These are phyloP conservation scores for Fusarium praegraminearum DNA, from an alignment of 2,329 filamentous ascomycete species.

Conservation along the genomic window DNA sequence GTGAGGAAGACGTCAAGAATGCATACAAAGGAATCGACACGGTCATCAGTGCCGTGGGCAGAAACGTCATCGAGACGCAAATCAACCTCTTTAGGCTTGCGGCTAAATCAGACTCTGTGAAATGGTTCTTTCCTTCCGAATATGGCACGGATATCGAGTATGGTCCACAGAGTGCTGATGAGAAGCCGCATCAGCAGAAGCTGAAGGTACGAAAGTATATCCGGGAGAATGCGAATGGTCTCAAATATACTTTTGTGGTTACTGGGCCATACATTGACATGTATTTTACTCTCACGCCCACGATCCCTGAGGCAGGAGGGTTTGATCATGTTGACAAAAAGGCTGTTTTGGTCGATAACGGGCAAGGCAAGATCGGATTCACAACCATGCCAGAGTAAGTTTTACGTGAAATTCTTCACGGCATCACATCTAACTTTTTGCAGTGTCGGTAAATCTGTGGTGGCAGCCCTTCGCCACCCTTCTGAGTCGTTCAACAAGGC, in stretches of 20 bases:
- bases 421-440: not conserved
- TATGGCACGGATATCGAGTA: constrained; percentile 76
- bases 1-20: constrained; percentile 60
- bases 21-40: constrained; percentile 73
- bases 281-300: constrained; percentile 61
- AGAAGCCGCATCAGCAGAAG: constrained; percentile 77
- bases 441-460: constrained; percentile 75
- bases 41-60: constrained; percentile 73
- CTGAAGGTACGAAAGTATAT: constrained; percentile 74
- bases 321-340: constrained; percentile 69
- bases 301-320: constrained; percentile 57
- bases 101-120: constrained; percentile 63
- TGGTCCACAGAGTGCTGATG: constrained; percentile 64
- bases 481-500: constrained; percentile 65
- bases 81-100: constrained; percentile 72
- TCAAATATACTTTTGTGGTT: constrained; percentile 75
- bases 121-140: constrained; percentile 76
- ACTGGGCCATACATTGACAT: constrained; percentile 77
- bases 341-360: constrained; percentile 72
- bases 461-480: constrained; percentile 70
- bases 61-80: constrained; percentile 71
- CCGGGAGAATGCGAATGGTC: constrained; percentile 61
- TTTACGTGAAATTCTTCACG: not conserved
- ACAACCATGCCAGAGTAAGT: constrained; percentile 79
- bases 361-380: constrained; percentile 72